phyloP scores from a whole-genome alignment of 495 filamentous ascomycete species.

The Talaromyces stipitatus region DNA sequence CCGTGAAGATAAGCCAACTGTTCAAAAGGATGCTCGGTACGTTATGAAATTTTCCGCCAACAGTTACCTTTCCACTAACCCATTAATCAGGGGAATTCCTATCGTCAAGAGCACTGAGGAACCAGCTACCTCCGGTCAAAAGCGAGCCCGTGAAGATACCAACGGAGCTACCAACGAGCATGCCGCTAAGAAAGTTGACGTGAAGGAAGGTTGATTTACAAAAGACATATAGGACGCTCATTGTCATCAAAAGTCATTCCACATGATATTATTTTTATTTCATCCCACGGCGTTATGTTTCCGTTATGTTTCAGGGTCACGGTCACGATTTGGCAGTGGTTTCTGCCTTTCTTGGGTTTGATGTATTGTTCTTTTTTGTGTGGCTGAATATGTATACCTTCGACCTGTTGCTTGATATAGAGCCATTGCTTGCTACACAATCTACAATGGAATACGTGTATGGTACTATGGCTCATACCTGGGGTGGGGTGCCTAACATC shows the following conservation, averaged over 20 bases:
- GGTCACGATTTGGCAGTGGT: constrained; percentile 17
- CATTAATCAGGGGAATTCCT: constrained; percentile 35
- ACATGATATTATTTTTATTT: not conserved
- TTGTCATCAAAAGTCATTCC: constrained; percentile 3
- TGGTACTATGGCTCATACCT: not conserved
- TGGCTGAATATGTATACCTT: not conserved
- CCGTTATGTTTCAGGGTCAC: constrained; percentile 4
- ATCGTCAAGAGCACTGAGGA: constrained; percentile 36
- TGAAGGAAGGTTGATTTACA: constrained; percentile 23
- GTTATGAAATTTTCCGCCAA: not conserved
- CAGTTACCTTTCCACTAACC: not conserved
- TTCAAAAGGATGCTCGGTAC: constrained; percentile 41
- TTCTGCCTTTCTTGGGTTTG: constrained; percentile 13
- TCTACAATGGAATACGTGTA: not conserved
- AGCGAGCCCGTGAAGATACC: constrained; percentile 37
- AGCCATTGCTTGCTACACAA: not conserved
- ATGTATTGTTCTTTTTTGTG: not conserved
- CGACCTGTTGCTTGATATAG: not conserved
- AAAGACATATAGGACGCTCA: not conserved
- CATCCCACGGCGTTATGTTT: constrained; percentile 4
- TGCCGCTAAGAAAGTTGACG: constrained; percentile 42
- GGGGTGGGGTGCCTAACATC: not conserved
- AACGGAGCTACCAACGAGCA: constrained; percentile 24
- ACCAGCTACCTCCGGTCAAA: constrained; percentile 24
- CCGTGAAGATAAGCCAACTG: constrained; percentile 24